Conservation (phyloP, 2,329 filamentous ascomycete genomes). For the Alternaria gansuensis region DNA sequence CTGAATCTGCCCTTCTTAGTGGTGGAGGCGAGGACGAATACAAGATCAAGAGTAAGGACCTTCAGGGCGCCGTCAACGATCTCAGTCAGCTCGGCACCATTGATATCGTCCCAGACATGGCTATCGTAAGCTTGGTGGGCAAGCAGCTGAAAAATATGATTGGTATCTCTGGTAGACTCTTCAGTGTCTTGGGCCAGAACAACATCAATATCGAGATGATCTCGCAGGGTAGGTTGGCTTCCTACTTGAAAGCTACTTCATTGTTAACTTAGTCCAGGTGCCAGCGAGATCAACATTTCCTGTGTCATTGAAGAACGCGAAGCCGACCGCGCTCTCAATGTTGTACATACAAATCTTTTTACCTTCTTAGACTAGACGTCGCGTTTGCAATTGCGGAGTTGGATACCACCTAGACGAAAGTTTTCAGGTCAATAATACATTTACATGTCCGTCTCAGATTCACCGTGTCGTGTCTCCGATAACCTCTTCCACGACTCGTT, state of each 20-base stretch:
- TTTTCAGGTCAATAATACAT: slow-evolving; percentile 6
- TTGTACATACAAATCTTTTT: slow-evolving; percentile 95
- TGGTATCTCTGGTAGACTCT: slow-evolving; percentile 93
- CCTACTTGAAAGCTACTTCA: background rate
- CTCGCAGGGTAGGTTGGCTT: slow-evolving; percentile 76
- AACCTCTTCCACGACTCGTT: background rate
- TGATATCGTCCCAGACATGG: slow-evolving; percentile 89
- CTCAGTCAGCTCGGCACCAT: slow-evolving; percentile 85
- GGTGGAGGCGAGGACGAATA: slow-evolving; percentile 59
- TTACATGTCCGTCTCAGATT: slow-evolving; percentile 1
- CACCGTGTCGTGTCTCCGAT: background rate
- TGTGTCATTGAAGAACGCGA: slow-evolving; percentile 94
- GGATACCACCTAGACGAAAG: slow-evolving; percentile 34
- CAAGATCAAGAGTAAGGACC: slow-evolving; percentile 58
- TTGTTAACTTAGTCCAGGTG: slow-evolving; percentile 65
- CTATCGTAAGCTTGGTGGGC: slow-evolving; percentile 92
- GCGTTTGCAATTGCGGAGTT: slow-evolving; percentile 42
- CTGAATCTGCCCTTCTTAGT: slow-evolving; percentile 67
- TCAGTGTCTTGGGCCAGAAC: slow-evolving; percentile 90
- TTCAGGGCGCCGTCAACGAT: slow-evolving; percentile 68
- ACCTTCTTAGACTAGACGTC: slow-evolving; percentile 80
- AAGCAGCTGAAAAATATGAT: slow-evolving; percentile 97
- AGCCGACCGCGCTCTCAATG: slow-evolving; percentile 91
- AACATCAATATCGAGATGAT: slow-evolving; percentile 99
- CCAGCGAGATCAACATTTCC: slow-evolving; percentile 98